These are phyloP conservation scores for Phycomyces blakesleeanus DNA, from an alignment of 192 early-diverging fungal genomes.

Conservation along the genomic window DNA sequence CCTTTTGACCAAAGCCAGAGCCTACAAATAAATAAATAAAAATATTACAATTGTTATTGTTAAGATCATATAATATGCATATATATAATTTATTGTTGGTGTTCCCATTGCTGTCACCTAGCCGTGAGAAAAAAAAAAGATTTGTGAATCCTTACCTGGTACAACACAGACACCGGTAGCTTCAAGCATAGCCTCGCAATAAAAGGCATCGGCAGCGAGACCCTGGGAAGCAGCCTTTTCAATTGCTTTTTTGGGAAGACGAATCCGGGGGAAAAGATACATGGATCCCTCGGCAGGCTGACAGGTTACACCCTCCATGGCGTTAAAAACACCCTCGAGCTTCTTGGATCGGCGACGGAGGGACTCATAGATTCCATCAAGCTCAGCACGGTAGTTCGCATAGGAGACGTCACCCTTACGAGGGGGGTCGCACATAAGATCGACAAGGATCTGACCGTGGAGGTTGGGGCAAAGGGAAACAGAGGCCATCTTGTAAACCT, in stretches of 20 bases:
- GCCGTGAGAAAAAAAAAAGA: constrained; percentile 1
- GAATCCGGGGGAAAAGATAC: constrained; percentile 90
- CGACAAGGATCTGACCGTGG: constrained; percentile 90
- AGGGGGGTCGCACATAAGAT: constrained; percentile 90
- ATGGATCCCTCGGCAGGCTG: constrained; percentile 87
- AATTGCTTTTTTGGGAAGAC: constrained; percentile 71
- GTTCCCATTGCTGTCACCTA: background rate
- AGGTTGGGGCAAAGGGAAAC: constrained; percentile 91
- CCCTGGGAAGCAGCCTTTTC: constrained; percentile 61
- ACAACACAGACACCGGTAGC: constrained; percentile 95
- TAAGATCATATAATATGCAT: too few relatives aligned
- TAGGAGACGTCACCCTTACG: constrained; percentile 75
- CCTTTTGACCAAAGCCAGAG: constrained; percentile 86
- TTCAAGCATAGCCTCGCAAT: constrained; percentile 89
- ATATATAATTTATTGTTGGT: background rate
- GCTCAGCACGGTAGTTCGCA: constrained; percentile 66
- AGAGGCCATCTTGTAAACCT: constrained; percentile 92
- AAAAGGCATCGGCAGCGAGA: constrained; percentile 81
- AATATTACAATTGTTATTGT: too few relatives aligned
- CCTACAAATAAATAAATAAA: constrained; percentile 8
- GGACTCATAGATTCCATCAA: constrained; percentile 71
- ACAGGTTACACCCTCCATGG: constrained; percentile 79
- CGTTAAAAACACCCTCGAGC: constrained; percentile 74
- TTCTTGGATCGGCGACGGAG: constrained; percentile 70
- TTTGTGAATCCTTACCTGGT: constrained; percentile 55